Base-by-base conservation (phyloP, 495 filamentous ascomycete species). In the Zalerion maritima region DNA sequence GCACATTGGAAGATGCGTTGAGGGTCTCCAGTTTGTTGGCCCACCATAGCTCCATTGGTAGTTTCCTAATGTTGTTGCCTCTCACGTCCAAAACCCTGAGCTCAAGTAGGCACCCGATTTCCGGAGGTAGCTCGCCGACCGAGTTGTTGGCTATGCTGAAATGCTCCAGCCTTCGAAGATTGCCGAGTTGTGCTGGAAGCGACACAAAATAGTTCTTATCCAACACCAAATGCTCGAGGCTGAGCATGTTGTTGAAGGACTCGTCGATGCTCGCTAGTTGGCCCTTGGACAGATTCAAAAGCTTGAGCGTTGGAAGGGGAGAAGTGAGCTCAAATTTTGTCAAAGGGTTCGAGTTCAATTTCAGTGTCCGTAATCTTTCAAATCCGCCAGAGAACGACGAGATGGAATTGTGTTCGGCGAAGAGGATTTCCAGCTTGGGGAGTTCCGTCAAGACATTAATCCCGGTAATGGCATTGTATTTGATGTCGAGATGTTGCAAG, bases 181-280 rank as follows among this genome's bases (percentile, higher is more conserved):
- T 82, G 16, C 86, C 84, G 36, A 96, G 78, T 28, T 86, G 74
- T 28, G 64, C 61, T 0, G 85, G 85, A 18, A 96, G 60, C 2
- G 83, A 85, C 3, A 85, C 81, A 38, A 96, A 85, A 49, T 94
- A 89, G 41, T 99, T 99, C 45, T 83, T 84, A 49, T 94, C 87
- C 12, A 99, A 62, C 21, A 85, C 71, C 13, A 99, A 68, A 37
- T 84, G 82, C 22, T 82, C 76, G 26, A 96, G 49, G 45, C 81
- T 87, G 12, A 78, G 67, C 53, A 96, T 68, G 49, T 86, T 81
- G 36, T 82, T 78, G 47, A 92, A 96, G 9, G 87, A 65, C 22
- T 73, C 71, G 41, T 96, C 87, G 14, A 99, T 68, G 35, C 80
- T 76, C 1, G 83, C 75, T 22, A 99, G 64, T 49, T 94, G 93